phyloP scores from a whole-genome alignment of 495 filamentous ascomycete species.

The Daldinia decipiens region DNA sequence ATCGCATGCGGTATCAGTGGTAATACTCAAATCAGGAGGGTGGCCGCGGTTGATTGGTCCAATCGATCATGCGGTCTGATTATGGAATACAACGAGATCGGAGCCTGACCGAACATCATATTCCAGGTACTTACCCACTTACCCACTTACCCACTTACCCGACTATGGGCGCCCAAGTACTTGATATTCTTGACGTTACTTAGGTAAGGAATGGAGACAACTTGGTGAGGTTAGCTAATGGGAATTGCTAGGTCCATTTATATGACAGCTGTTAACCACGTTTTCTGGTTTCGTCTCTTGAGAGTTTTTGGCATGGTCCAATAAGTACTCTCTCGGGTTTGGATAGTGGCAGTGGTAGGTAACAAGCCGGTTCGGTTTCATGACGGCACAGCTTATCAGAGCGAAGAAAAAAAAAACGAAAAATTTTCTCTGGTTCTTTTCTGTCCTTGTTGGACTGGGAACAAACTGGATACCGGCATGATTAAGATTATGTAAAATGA shows the following conservation, averaged over 20 bases:
- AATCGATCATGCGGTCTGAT: conserved; percentile 36
- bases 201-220: conserved; percentile 27
- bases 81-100: conserved; percentile 43
- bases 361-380: conserved; percentile 26
- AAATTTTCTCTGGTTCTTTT: conserved; percentile 15
- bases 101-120: conserved; percentile 43
- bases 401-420: conserved; percentile 19
- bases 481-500: conserved; percentile 54
- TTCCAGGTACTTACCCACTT: not conserved
- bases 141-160: too few species aligned
- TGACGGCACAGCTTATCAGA: conserved; percentile 28
- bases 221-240: conserved; percentile 37
- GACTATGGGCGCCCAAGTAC: not conserved
- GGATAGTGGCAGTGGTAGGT: conserved; percentile 13
- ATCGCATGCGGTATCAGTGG: conserved; percentile 39
- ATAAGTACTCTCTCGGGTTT: conserved; percentile 11
- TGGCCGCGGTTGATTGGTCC: conserved; percentile 30
- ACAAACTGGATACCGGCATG: conserved; percentile 38
- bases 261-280: conserved; percentile 33
- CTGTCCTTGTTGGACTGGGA: conserved; percentile 9
- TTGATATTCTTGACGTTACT: conserved; percentile 20
- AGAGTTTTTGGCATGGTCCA: conserved; percentile 23
- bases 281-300: conserved; percentile 23
- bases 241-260: conserved; percentile 41
- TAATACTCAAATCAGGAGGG: conserved; percentile 37